Base-by-base conservation (phyloP, 2,329 filamentous ascomycete genomes). In the Monosporascus ibericus region DNA sequence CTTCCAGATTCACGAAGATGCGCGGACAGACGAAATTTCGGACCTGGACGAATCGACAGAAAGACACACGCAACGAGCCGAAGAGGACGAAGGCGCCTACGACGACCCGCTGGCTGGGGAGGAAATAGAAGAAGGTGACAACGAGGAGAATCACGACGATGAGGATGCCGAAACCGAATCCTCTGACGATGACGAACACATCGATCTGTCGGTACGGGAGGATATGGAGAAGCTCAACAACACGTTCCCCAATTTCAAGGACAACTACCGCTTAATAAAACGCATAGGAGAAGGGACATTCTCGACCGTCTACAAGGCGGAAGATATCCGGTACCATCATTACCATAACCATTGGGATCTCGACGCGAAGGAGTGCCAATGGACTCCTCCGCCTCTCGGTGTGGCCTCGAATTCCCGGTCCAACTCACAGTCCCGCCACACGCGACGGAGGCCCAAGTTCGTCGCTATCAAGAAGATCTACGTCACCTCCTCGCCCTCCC, bases 391-490 rank as follows among this genome's bases (percentile, higher is more conserved):
- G n/a, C 82, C 85, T 1, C 66, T 83, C 11, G 87, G 83, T 65
- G 65, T 77, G 68, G 60, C 71, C 69, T 52, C 75, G 71, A 62
- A 70, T 63, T 47, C 62, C 8, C 75, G 74, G 42, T 65, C 71
- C 48, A 69, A 66, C 20, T 67, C 68, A 40, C 63, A 64, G 39
- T 62, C 68, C 50, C 60, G 66, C 20, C 65, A 62, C 22, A 69
- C 68, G 40, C 73, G 73, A 51, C 74, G 73, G 48, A 79, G 74
- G 59, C 77, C 87, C 24, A 89, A 87, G 67, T 97, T 87, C 65
- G 95, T 99, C 56, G 94, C 95, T 20, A 89, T 99, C 71, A 99
- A 99, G 75, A 99, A 99, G 75, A 99, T 99, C 62, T 99, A 99
- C 70, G 94, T 97, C 58, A 99, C 95, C 1, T 96, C 92, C 57